These are phyloP conservation scores for Nakaseomyces nivariensis DNA, from an alignment of 1,139 yeast species.

Conservation along the genomic window DNA sequence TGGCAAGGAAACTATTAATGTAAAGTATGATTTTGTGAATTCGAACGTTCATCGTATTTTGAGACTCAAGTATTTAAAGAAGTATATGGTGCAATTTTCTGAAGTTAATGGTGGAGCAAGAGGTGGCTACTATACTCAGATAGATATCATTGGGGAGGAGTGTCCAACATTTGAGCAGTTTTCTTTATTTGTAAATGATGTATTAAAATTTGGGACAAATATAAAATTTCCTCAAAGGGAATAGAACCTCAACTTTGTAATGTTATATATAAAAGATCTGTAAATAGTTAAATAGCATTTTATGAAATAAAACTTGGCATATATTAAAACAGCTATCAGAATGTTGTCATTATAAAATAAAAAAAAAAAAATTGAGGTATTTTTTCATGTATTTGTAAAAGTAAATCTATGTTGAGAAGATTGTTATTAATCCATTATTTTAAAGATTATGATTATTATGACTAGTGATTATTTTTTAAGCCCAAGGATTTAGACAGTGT, in stretches of 20 bases:
- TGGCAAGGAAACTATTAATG: constrained; percentile 21
- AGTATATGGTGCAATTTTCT: constrained; percentile 36
- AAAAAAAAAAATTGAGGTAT: no score
- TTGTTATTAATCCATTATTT: no score
- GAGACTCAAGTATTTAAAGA: constrained; percentile 33
- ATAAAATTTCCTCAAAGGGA: not conserved
- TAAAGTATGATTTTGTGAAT: constrained; percentile 37
- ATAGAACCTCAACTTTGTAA: not conserved
- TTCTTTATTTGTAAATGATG: constrained; percentile 23
- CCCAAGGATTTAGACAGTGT: not conserved
- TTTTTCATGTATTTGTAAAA: no score
- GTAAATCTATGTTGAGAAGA: no score
- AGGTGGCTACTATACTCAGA: constrained; percentile 44
- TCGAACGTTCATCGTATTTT: constrained; percentile 38
- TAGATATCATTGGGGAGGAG: constrained; percentile 37
- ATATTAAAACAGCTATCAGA: not conserved
- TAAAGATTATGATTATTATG: no score
- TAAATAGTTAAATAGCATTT: not conserved
- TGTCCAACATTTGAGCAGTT: constrained; percentile 20
- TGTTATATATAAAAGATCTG: not conserved
- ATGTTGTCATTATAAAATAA: not conserved
- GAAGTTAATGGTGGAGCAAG: constrained; percentile 48
- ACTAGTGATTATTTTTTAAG: not conserved
- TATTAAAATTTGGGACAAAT: constrained; percentile 15
- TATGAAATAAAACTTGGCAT: not conserved